phyloP scores from a whole-genome alignment of 2,329 filamentous ascomycete species.

The Xylaria sp. region DNA sequence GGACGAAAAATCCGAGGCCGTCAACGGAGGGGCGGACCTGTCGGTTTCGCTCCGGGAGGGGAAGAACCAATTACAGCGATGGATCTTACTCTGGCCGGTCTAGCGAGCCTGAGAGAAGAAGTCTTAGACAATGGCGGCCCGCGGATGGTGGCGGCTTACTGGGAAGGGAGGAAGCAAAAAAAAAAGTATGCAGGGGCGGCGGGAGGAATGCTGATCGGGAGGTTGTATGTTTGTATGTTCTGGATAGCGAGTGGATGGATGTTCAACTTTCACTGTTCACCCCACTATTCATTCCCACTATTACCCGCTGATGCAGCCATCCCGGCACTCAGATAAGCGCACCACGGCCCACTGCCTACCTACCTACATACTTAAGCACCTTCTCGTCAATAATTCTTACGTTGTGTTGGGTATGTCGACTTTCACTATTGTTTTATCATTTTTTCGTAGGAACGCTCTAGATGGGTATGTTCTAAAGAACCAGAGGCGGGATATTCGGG shows the following conservation, averaged over 20 bases:
- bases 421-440: background rate
- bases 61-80: constrained; percentile 7
- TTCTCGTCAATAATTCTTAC: background rate
- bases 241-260: constrained; percentile 30
- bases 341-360: background rate
- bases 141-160: background rate
- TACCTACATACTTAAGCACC: background rate
- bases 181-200: background rate
- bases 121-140: background rate
- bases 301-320: constrained; percentile 42
- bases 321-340: constrained; percentile 8
- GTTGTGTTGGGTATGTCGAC: background rate
- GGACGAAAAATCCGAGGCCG: constrained; percentile 28
- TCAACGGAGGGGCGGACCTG: constrained; percentile 7
- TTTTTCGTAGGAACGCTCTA: background rate
- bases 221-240: background rate
- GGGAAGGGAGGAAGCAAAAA: background rate
- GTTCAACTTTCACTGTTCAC: constrained; percentile 31
- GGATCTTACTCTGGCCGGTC: background rate
- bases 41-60: constrained; percentile 31
- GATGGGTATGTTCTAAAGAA: background rate
- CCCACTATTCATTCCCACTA: constrained; percentile 42
- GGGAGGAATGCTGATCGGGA: background rate
- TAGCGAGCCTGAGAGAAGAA: background rate
- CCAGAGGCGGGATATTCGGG: background rate